Conservation (phyloP, 2,329 filamentous ascomycete genomes). For the Botrytis squamosa region DNA sequence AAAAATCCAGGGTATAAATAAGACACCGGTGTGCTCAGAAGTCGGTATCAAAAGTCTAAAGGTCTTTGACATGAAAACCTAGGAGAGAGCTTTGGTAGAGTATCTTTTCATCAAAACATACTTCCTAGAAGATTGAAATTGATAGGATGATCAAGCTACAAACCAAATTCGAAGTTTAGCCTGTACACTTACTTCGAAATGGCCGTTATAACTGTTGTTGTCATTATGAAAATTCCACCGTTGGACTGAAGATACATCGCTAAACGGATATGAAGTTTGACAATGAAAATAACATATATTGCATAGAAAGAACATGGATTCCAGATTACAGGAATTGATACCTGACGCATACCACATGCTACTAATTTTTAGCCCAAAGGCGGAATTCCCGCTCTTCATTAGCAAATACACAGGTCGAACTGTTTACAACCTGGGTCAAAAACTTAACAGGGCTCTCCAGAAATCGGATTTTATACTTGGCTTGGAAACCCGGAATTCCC, state of each 20-base stretch:
- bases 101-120: not conserved
- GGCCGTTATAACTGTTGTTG: too few species aligned
- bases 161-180: fast-evolving
- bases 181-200: not conserved
- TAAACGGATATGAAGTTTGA: not conserved
- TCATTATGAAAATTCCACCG: not conserved
- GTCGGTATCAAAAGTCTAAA: too few species aligned
- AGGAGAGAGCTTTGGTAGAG: not conserved
- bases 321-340: too few species aligned
- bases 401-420: not conserved
- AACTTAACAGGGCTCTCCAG: not conserved
- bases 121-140: not conserved
- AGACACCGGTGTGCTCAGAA: not conserved
- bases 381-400: fast-evolving
- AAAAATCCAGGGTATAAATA: not conserved
- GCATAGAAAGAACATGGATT: not conserved
- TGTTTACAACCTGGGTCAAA: not conserved
- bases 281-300: not conserved
- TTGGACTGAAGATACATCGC: not conserved
- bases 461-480: not conserved
- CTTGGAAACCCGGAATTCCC: not conserved
- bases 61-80: not conserved
- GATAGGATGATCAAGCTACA: not conserved
- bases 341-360: not conserved
- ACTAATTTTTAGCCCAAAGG: not conserved